Base-by-base conservation (phyloP, 495 filamentous ascomycete species). In the Podospora appendiculata region DNA sequence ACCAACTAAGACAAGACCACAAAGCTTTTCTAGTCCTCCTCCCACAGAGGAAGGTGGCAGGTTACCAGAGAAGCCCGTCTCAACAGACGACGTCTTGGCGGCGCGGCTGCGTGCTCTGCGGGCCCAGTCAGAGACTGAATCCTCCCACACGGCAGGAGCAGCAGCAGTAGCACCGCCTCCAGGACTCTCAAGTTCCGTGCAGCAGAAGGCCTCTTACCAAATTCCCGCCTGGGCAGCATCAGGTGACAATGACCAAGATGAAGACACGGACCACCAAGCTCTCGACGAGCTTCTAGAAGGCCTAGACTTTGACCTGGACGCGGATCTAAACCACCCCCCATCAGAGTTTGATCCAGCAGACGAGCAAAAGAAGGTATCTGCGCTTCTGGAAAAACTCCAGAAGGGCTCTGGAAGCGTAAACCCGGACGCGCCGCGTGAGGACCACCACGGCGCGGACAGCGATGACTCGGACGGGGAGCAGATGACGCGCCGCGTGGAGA, bases 91-190 rank as follows among this genome's bases (percentile, higher is more conserved):
- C 58, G 66, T 66, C 25, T 64, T 77, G 41, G 55, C 69, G 1
- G 68, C 59, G 12, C 65, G 74, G 40, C 58, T 77, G 33, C 71
- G 71, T 45, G 64, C 58, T 43, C 69, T 77, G 19, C 71, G 74
- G 32, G 61, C 59, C 33, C 59, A 60, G 47, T 48, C 59, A 19
- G 45, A 43, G 16, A 4, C n/a, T 16, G 8, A 42, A 18, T 43
- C 54, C 50, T 3, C 9, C 47, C 10, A n/a, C 42, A 8, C 38
- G 34, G 11, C 34, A 25, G 1, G 7, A 1, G 12, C 12, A 40
- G 14, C 47, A 41, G 8, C 38, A 36, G 17, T 1, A 36, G 17
- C 49, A 40, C 17, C 8, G 18, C 48, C 25, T 25, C 33, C 11
- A 9, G 32, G 4, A 6, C 18, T 17, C 19, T 36, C 52, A 32